A percentile compares a stretch with the other conserved stretches of the same genome.
Evolutionary conservation across 441 rosid genomes (phyloP).

Genomic region (Syzygium malaccense): DNA sequence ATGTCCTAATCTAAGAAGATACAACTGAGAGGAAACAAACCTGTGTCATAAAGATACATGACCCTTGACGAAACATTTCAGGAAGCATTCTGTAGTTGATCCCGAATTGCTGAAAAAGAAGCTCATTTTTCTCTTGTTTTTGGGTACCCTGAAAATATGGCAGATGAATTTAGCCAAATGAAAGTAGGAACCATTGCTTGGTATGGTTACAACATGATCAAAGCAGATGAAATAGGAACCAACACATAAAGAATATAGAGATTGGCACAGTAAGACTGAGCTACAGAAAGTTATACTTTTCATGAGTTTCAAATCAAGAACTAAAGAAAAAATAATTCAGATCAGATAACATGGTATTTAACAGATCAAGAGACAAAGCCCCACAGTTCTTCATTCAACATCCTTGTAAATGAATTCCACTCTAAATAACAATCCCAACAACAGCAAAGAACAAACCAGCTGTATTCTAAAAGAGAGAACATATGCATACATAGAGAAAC

Average conservation of each 20-base stretch:
- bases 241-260: neutral
- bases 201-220: neutral
- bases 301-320: neutral
- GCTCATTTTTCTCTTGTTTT: constrained; percentile 81
- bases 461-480: neutral
- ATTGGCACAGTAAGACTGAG: neutral
- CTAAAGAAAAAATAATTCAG: neutral
- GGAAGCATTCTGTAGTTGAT: constrained; percentile 68
- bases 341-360: neutral
- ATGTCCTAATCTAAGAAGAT: neutral
- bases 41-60: constrained; percentile 64
- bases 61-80: constrained; percentile 81
- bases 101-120: constrained; percentile 71
- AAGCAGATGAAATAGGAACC: neutral
- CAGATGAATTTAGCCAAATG: neutral
- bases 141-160: constrained; percentile 49
- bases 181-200: constrained; percentile 1
- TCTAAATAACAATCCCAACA: neutral
- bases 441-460: neutral
- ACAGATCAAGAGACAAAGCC: neutral
- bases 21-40: constrained; percentile 22
- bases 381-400: neutral
- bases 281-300: neutral
- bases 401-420: neutral
- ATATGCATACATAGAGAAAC: neutral